Evolutionary conservation across 345 rosid genomes (phyloP), one percentile per base, ranked within the genome.

Genomic region (Hibiscus mutabilis): DNA sequence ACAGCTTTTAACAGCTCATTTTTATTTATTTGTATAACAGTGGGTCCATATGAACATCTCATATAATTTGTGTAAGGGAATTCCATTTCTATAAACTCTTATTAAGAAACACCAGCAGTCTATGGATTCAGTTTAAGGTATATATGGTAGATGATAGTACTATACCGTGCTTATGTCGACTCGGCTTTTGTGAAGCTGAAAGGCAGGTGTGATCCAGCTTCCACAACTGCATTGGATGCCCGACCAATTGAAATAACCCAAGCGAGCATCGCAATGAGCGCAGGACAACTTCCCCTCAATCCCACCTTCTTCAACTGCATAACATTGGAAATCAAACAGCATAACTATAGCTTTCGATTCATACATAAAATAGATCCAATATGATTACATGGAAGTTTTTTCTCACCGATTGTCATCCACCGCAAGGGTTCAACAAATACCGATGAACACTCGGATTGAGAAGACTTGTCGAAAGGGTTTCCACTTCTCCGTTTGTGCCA

Each of bases 161-260:
- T 74, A 82, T 55, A 78, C 57, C 1, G 59, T 72, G 78, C 85
- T 82, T 68, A 79, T 69, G 62, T 91, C 92, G 1, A 93, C 88
- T 19, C 89, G 87, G 77, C 89, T 75, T 75, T 80, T 81, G 51
- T 91, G 98, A 69, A 93, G 83, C 84, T 91, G 96, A 77, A 93
- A 93, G 63, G 97, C 98, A 2, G 98, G 97, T 53, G 91, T 84
- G 65, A 91, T 86, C 97, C 92, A 91, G 79, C 92, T 89, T 53
- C 97, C 97, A 6, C 98, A 93, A 56, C 92, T 89, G 88, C 97
- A 89, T 60, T 91, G 93, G 73, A 89, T 86, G 9, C 97, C 96
- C 0, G 96, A 91, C 98, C 97, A 91, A 70, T 87, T 84, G 89
- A 93, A 93, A 87, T 86, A 88, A 63, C 98, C 98, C 79, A 93